phyloP scores from a whole-genome alignment of 257 asterid species.

The Capsicum chinense region DNA sequence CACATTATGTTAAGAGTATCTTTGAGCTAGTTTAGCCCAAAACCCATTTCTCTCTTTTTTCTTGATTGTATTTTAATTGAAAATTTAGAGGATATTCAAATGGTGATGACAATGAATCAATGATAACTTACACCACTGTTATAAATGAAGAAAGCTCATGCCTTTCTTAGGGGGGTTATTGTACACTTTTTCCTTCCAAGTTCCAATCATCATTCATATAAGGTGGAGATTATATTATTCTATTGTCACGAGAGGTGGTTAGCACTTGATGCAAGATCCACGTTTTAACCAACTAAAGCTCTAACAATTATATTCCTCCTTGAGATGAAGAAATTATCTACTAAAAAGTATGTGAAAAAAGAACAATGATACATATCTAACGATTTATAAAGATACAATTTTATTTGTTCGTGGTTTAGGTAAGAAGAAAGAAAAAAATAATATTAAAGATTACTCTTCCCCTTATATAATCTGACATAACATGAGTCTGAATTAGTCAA shows the following conservation, averaged over 20 bases:
- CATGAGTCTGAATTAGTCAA: too few species aligned
- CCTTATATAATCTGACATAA: too few species aligned
- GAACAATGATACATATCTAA: background rate
- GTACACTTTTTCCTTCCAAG: background rate
- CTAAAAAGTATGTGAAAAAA: background rate
- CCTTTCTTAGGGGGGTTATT: background rate
- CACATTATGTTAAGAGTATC: background rate
- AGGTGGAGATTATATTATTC: too few species aligned
- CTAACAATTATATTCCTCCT: background rate
- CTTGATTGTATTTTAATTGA: background rate
- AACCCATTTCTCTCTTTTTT: background rate
- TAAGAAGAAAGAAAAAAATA: too few species aligned
- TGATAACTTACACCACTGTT: background rate
- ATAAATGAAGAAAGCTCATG: background rate
- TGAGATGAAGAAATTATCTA: background rate
- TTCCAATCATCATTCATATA: background rate
- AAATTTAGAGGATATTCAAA: background rate
- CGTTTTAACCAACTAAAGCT: background rate
- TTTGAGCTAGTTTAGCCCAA: background rate
- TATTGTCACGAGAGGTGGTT: conserved; percentile 3
- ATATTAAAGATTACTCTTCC: too few species aligned
- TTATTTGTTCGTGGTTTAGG: too few species aligned
- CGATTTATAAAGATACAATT: background rate
- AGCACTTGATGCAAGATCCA: background rate
- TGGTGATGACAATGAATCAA: background rate